These are phyloP conservation scores for Trichoderma polysporum DNA, from an alignment of 2,329 filamentous ascomycete genomes.

Conservation along the genomic window DNA sequence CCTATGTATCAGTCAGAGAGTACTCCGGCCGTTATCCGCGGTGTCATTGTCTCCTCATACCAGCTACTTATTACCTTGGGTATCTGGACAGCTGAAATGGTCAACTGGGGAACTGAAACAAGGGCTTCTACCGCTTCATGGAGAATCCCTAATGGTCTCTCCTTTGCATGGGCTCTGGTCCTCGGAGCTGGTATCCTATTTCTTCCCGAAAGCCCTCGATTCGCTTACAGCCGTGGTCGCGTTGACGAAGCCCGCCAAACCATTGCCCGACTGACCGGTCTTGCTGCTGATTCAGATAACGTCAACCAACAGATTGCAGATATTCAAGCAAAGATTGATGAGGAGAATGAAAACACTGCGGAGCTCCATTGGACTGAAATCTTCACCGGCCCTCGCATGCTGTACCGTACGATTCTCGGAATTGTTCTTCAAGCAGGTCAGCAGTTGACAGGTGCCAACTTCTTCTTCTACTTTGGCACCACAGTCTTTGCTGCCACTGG, in stretches of 20 bases:
- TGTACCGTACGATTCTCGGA: slow-evolving; percentile 1
- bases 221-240: slow-evolving; percentile 7
- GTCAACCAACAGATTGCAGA: slow-evolving; percentile 16
- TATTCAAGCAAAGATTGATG: slow-evolving; percentile 11
- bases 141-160: slow-evolving; percentile 13
- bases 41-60: slow-evolving; percentile 17
- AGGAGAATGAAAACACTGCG: background rate
- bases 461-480: slow-evolving; percentile 17
- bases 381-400: slow-evolving; percentile 11
- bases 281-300: background rate
- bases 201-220: slow-evolving; percentile 12
- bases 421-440: slow-evolving; percentile 9
- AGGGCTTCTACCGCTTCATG: slow-evolving; percentile 4
- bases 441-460: slow-evolving; percentile 14
- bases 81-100: slow-evolving; percentile 16
- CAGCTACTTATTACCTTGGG: slow-evolving; percentile 15
- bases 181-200: slow-evolving; percentile 6
- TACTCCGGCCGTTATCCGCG: slow-evolving; percentile 12
- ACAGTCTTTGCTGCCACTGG: slow-evolving; percentile 15
- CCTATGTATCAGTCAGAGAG: slow-evolving; percentile 17
- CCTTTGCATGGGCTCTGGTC: slow-evolving; percentile 12
- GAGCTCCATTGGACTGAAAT: slow-evolving; percentile 8
- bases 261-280: slow-evolving; percentile 1
- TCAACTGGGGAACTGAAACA: slow-evolving; percentile 15
- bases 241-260: slow-evolving; percentile 11